phyloP scores from a whole-genome alignment of 2,329 filamentous ascomycete species.

The Cercospora berteroae region DNA sequence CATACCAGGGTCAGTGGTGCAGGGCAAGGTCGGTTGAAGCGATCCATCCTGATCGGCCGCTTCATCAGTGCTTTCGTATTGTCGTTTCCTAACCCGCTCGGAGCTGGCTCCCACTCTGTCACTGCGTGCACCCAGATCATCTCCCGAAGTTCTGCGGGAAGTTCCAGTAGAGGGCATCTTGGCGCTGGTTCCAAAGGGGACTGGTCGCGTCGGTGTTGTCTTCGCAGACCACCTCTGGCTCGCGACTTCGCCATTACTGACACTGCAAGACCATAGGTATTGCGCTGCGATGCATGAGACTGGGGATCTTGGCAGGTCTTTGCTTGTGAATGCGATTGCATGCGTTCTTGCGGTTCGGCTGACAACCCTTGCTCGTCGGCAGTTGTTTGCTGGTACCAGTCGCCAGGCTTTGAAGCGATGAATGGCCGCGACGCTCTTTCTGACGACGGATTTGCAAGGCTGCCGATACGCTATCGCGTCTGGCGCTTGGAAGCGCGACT shows the following conservation, averaged over 20 bases:
- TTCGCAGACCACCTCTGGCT: not conserved
- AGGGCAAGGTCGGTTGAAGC: constrained; percentile 22
- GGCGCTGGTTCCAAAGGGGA: not conserved
- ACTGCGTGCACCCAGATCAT: constrained; percentile 25
- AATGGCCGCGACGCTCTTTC: not conserved
- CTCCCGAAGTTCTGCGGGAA: constrained; percentile 28
- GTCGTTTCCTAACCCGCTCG: not conserved
- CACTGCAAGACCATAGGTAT: not conserved
- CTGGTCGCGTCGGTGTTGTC: not conserved
- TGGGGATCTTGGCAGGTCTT: not conserved
- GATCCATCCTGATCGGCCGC: constrained; percentile 25
- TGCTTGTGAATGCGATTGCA: not conserved
- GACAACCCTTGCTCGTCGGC: not conserved
- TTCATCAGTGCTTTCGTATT: not conserved
- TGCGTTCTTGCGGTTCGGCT: not conserved
- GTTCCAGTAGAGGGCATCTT: constrained; percentile 22
- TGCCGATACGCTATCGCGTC: constrained; percentile 8
- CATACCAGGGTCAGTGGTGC: constrained; percentile 25
- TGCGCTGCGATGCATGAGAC: not conserved
- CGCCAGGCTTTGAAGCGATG: not conserved
- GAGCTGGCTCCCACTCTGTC: constrained; percentile 21
- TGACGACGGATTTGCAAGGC: constrained; percentile 1
- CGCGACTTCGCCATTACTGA: not conserved
- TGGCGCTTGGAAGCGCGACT: not conserved
- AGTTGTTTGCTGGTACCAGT: not conserved